These are phyloP conservation scores for Epicoccum nigrum DNA, from an alignment of 2,329 filamentous ascomycete genomes.

Conservation along the genomic window DNA sequence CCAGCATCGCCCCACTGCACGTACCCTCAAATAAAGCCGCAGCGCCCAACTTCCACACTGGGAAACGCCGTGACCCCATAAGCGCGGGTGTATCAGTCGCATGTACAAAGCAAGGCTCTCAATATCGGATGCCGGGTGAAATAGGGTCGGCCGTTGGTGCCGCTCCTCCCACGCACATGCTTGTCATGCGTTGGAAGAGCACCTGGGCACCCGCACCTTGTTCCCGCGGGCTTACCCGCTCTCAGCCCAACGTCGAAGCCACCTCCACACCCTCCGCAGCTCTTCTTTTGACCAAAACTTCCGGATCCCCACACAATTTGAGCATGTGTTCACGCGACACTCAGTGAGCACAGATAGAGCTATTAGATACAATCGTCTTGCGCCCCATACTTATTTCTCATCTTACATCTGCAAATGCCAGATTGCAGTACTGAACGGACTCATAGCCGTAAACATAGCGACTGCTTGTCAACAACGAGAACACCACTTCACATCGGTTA, in stretches of 20 bases:
- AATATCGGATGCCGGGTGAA: slow-evolving; percentile 12
- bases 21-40: slow-evolving; percentile 12
- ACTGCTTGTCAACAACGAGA: not conserved
- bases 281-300: not conserved
- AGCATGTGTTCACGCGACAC: not conserved
- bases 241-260: not conserved
- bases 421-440: too few species aligned
- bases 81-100: slow-evolving; percentile 4
- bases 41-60: slow-evolving; percentile 14
- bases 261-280: not conserved
- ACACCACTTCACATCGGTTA: not conserved
- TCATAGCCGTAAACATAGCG: too few species aligned
- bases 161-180: not conserved
- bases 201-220: not conserved
- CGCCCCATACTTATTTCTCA: too few species aligned
- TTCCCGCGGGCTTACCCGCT: slow-evolving; percentile 12
- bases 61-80: slow-evolving; percentile 3
- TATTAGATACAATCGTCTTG: not conserved
- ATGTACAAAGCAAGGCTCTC: slow-evolving; percentile 3
- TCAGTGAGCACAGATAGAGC: not conserved
- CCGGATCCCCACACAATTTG: not conserved
- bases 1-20: slow-evolving; percentile 10
- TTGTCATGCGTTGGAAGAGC: not conserved
- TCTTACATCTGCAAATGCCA: too few species aligned
- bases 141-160: too few species aligned